phyloP scores from a whole-genome alignment of 306 rosid genomes.

The Medicago arabica region DNA sequence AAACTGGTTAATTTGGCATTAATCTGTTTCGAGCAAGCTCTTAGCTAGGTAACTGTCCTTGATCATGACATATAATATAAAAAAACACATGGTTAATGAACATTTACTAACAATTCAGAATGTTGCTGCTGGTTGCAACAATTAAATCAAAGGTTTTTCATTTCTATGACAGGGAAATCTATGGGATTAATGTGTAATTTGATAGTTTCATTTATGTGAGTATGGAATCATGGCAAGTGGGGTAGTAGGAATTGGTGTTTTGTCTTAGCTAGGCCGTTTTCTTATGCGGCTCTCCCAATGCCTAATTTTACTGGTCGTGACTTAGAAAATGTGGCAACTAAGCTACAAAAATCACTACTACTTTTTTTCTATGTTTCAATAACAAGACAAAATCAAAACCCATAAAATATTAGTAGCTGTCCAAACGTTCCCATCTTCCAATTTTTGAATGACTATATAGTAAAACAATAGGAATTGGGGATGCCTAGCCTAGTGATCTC shows the following conservation, averaged over 20 bases:
- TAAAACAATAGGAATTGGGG: neutral
- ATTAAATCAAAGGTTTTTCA: conserved; percentile 25
- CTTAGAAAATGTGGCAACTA: conserved; percentile 35
- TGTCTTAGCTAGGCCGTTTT: conserved; percentile 42
- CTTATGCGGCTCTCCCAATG: conserved; percentile 20
- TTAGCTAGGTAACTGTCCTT: conserved; percentile 39
- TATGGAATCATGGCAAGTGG: conserved; percentile 43
- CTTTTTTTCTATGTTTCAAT: conserved; percentile 27
- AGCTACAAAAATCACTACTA: conserved; percentile 7
- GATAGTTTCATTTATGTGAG: conserved; percentile 30
- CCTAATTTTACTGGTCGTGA: conserved; percentile 28
- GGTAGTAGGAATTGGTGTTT: conserved; percentile 39
- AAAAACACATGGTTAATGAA: conserved; percentile 33
- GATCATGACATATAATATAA: conserved; percentile 33
- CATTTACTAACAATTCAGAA: conserved; percentile 16
- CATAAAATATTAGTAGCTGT: conserved; percentile 25
- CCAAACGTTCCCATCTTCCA: conserved; percentile 33
- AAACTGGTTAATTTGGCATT: conserved; percentile 16
- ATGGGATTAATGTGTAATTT: conserved; percentile 22
- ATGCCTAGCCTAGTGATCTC: too few relatives aligned
- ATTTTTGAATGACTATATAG: neutral
- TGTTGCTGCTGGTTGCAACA: conserved; percentile 40
- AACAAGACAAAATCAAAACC: conserved; percentile 37
- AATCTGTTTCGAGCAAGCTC: conserved; percentile 19
- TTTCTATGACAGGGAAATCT: conserved; percentile 19